Evolutionary conservation across 176 grass and related monocot genomes (phyloP), one percentile per base, ranked within the genome.

Genomic region (Aechmea fasciata): DNA sequence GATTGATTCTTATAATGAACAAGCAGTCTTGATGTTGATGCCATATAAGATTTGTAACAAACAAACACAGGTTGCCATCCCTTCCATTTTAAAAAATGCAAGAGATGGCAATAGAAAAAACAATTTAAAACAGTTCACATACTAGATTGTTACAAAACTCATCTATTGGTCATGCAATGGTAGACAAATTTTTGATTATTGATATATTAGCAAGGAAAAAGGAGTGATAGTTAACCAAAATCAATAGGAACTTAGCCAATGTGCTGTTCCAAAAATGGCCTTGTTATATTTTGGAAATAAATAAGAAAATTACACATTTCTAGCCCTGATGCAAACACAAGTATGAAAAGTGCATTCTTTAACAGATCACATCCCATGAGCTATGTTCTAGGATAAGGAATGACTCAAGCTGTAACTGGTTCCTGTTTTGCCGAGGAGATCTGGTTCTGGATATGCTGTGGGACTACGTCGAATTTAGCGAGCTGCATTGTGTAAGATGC

Each of bases 401-500:
- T 61, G 55, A 7, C 1, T 83, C 76, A 96, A 83, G 92, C 85
- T 70, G 85, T 59, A 71, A 79, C 88, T 77, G 90, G 81, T 78
- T 86, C 80, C 61, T 75, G 28, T 70, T 86, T 96, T 11, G 83
- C 75, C 0, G 87, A 57, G 13, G 92, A 84, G 24, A 96, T 65
- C 71, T 96, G 85, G 70, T 86, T 83, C 76, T 97, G 89, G 47
- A 97, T 97, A 57, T 87, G 82, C 25, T 90, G 84, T 13, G 94
- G 94, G 61, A 97, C 94, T 3, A 92, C 84, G 23, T 90, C 89
- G 28, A 97, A 97, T 55, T 90, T 86, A 5, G 88, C 86, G 3
- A 97, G 89, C 74, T 90, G 94, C 94, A 97, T 92, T 8, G 86
- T 92, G 80, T 97, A 92, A 12, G 89, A 92, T 6, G 94, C 94